Evolutionary conservation across 768 basidiomycete genomes (phyloP), one percentile per base, ranked within the genome.

Genomic region (Tulasnella sp.): DNA sequence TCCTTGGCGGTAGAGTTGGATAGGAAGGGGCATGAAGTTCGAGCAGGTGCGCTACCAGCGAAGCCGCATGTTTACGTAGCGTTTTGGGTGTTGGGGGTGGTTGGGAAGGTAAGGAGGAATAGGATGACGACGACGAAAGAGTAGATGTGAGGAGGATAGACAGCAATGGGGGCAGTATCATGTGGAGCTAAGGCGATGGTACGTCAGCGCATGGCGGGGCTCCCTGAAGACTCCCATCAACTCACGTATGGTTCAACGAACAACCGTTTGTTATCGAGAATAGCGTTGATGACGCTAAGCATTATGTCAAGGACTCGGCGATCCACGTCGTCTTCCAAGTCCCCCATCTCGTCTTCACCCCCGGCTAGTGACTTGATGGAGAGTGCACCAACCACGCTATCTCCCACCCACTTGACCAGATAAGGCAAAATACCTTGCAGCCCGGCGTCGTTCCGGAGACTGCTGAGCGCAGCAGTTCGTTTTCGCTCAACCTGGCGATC

Each of bases 351-450:
- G 12, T 37, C 50, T 4, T 46, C 55, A 15, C 51, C 68, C 69
- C 57, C 75, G 74, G 40, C 23, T 15, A 14, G n/a, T 4, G 43
- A 29, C 14, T 43, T 27, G 3, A 57, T 25, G 9, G 55, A 32
- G 19, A 91, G 69, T 0, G 79, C 79, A 6, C 72, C 72, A 12
- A 86, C 82, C 1, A 90, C 84, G 36, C 89, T 84, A 66, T 97
- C 92, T 14, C 84, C 87, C 0, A 94, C 78, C 96, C 96, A 99
- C 35, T 88, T 81, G 46, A 97, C 86, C 27, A 99, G 75, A 66
- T 98, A 98, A 0, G 94, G 91, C 23, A 99, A 69, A 15, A 99
- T 76, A 4, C 89, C 86, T 62, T 92, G 88, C 59, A 99, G 67
- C 2, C 94, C 94, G 2, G 91, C 89, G 63, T 99, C 96, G 60